Conservation (phyloP, 176 grass and related monocot genomes). For the Pontederia paniculata region DNA sequence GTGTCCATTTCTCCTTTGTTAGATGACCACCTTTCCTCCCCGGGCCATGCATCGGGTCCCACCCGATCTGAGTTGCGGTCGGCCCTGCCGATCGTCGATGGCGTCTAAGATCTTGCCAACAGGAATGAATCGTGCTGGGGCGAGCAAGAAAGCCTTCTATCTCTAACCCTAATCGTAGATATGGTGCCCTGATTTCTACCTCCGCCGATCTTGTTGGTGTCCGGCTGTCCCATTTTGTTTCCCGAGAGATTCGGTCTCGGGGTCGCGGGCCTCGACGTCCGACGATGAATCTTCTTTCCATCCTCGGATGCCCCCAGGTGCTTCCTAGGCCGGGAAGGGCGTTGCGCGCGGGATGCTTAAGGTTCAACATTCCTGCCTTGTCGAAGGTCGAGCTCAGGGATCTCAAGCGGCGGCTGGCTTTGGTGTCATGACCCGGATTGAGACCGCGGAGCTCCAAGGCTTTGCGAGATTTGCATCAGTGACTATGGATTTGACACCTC, state of each 20-base stretch:
- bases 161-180: conserved; percentile 42
- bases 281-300: conserved; percentile 1
- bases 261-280: background rate
- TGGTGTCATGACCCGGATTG: conserved; percentile 50
- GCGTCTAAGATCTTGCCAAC: conserved; percentile 61
- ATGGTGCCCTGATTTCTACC: background rate
- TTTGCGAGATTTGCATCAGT: background rate
- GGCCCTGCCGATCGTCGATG: conserved; percentile 26
- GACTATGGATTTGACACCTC: background rate
- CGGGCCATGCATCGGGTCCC: background rate
- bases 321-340: background rate
- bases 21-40: background rate
- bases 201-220: conserved; percentile 19
- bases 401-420: conserved; percentile 45
- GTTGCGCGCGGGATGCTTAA: conserved; percentile 7
- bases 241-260: background rate
- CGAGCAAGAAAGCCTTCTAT: conserved; percentile 26
- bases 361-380: conserved; percentile 23
- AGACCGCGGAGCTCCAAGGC: conserved; percentile 36
- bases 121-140: conserved; percentile 44
- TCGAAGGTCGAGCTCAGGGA: conserved; percentile 34
- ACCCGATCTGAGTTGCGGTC: conserved; percentile 8
- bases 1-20: background rate
- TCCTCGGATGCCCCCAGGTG: too few species aligned
- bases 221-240: background rate